These are phyloP conservation scores for Mycosarcoma maydis DNA, from an alignment of 1,284 basidiomycete genomes.

Conservation along the genomic window DNA sequence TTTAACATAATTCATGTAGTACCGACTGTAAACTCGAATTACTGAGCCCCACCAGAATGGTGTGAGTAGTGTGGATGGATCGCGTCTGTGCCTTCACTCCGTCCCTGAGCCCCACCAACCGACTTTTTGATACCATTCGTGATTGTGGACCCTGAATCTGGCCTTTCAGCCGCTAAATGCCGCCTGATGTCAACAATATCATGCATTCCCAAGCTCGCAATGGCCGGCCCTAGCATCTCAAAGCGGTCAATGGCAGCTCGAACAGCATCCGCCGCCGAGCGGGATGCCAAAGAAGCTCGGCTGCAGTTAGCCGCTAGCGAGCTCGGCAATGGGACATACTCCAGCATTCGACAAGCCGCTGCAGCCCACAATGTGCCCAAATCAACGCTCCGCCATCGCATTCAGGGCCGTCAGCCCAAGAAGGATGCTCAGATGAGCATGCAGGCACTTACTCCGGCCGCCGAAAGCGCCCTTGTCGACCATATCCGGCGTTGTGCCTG, in stretches of 20 bases:
- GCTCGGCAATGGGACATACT: neutral
- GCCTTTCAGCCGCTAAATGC: neutral
- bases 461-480: slow-evolving; percentile 7
- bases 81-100: neutral
- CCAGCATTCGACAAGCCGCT: slow-evolving; percentile 5
- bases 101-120: neutral
- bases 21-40: too few species aligned
- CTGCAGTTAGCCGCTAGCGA: neutral
- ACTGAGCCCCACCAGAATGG: neutral
- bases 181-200: neutral
- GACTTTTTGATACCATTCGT: neutral
- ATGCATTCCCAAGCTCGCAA: neutral
- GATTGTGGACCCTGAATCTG: neutral
- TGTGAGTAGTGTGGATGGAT: neutral
- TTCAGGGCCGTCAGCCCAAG: too few species aligned
- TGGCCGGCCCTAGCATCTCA: neutral
- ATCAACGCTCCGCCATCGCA: neutral
- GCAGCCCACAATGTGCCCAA: slow-evolving; percentile 9
- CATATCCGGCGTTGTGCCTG: slow-evolving; percentile 15
- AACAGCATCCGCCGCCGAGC: neutral
- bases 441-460: slow-evolving; percentile 3
- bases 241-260: neutral
- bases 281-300: neutral
- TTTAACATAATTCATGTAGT: too few species aligned
- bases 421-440: neutral